A percentile compares a stretch with the other conserved stretches of the same genome.
Evolutionary conservation across 225 moss, liverwort and hornwort genomes (phyloP).

Genomic region (Lunularia cruciata): DNA sequence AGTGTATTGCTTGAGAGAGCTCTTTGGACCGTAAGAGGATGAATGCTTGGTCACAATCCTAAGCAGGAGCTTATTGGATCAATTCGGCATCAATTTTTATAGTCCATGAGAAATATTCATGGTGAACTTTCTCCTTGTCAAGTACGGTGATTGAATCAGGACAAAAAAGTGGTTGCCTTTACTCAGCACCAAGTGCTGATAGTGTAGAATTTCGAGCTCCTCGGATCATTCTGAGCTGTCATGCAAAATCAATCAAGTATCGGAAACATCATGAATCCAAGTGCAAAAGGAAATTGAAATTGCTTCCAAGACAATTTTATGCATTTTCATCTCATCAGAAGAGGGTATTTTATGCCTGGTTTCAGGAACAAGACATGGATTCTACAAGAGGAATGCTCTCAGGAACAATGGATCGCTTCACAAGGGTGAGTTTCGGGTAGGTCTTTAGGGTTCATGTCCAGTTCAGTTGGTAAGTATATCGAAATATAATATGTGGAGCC

Average conservation of each 20-base stretch:
- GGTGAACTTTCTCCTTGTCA: background rate
- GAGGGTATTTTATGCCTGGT: conserved; percentile 4
- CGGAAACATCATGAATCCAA: no score
- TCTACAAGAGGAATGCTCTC: conserved; percentile 80
- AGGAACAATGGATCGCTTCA: conserved; percentile 87
- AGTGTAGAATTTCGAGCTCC: background rate
- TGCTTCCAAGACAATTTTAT: no score
- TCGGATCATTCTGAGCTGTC: background rate
- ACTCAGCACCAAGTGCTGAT: background rate
- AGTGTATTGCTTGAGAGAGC: background rate
- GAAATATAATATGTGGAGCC: no score
- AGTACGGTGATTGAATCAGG: background rate
- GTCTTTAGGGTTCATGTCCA: no score
- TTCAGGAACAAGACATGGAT: conserved; percentile 95
- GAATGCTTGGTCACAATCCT: background rate
- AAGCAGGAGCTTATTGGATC: background rate
- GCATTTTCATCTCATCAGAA: background rate
- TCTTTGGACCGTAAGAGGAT: background rate
- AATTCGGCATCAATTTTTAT: background rate
- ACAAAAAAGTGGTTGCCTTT: background rate
- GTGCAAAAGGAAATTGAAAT: background rate
- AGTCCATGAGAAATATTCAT: background rate
- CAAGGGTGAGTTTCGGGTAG: conserved; percentile 47
- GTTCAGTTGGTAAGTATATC: no score
- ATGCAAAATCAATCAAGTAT: background rate